These are phyloP conservation scores for Cystofilobasidium capitatum DNA, from an alignment of 768 basidiomycete species.

Conservation along the genomic window DNA sequence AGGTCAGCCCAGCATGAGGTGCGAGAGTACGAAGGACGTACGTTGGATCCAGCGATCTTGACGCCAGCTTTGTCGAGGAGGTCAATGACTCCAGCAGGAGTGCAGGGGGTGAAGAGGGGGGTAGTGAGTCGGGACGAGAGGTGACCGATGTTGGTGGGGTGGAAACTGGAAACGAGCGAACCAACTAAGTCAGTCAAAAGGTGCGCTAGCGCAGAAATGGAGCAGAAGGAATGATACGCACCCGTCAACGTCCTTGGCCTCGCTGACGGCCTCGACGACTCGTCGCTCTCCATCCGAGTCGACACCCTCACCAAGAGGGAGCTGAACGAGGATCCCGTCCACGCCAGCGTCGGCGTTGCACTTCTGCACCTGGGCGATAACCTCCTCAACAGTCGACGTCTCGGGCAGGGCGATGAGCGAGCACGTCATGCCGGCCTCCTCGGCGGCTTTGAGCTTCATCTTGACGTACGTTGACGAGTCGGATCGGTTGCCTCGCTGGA, in stretches of 20 bases:
- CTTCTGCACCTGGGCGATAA: slow-evolving; percentile 64
- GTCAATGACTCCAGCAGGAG: slow-evolving; percentile 82
- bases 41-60: slow-evolving; percentile 62
- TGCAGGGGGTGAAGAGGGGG: slow-evolving; percentile 89
- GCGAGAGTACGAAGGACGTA: background rate
- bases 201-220: background rate
- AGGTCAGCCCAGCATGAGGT: background rate
- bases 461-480: slow-evolving; percentile 89
- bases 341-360: slow-evolving; percentile 74
- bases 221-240: slow-evolving; percentile 40
- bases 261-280: slow-evolving; percentile 89
- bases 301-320: slow-evolving; percentile 79
- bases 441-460: slow-evolving; percentile 93
- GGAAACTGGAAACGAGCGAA: slow-evolving; percentile 55
- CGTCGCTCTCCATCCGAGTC: slow-evolving; percentile 69
- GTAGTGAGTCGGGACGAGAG: slow-evolving; percentile 78
- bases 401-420: slow-evolving; percentile 55
- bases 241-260: slow-evolving; percentile 96
- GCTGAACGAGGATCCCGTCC: slow-evolving; percentile 87
- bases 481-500: slow-evolving; percentile 85
- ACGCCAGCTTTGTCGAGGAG: slow-evolving; percentile 81
- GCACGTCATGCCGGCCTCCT: slow-evolving; percentile 83
- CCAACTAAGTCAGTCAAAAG: background rate
- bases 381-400: slow-evolving; percentile 55
- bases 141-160: slow-evolving; percentile 95